Conservation (phyloP, 2,329 filamentous ascomycete species). For the Fusarium sp. region DNA sequence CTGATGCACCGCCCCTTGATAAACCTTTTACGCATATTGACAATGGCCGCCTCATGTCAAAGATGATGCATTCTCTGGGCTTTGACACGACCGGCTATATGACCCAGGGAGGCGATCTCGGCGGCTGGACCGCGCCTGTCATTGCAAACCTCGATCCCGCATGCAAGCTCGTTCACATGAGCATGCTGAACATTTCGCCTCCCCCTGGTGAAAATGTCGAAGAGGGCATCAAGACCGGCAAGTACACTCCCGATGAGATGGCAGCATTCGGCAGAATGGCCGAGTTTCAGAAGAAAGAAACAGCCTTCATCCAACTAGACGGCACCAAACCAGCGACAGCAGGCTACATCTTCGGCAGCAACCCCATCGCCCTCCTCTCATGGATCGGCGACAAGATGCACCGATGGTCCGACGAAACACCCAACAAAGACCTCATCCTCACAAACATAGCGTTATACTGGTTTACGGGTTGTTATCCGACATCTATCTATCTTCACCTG, state of each 20-base stretch:
- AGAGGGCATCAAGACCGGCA: not conserved
- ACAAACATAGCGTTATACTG: conserved; percentile 20
- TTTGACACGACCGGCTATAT: conserved; percentile 18
- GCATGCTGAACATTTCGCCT: conserved; percentile 1
- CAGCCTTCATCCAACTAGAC: conserved; percentile 21
- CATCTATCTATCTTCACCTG: conserved; percentile 16
- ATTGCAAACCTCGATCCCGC: conserved; percentile 18
- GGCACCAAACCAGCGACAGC: conserved; percentile 17
- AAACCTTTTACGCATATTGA: conserved; percentile 4
- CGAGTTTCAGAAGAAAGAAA: conserved; percentile 13
- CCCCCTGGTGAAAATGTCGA: conserved; percentile 1
- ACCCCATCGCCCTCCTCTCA: conserved; percentile 5
- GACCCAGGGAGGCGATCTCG: conserved; percentile 28
- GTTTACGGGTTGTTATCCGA: conserved; percentile 16
- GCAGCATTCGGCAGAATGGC: not conserved
- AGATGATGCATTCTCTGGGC: conserved; percentile 17
- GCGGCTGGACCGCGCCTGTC: conserved; percentile 19
- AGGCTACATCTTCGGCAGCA: conserved; percentile 13
- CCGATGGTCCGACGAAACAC: conserved; percentile 13
- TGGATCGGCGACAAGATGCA: conserved; percentile 30
- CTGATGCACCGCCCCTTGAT: not conserved
- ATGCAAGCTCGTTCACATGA: conserved; percentile 24
- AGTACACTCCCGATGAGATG: not conserved
- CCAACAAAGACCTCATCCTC: conserved; percentile 4
- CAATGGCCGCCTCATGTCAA: conserved; percentile 15